phyloP scores from a whole-genome alignment of 2,329 filamentous ascomycete species.

The Colletotrichum orbiculare region DNA sequence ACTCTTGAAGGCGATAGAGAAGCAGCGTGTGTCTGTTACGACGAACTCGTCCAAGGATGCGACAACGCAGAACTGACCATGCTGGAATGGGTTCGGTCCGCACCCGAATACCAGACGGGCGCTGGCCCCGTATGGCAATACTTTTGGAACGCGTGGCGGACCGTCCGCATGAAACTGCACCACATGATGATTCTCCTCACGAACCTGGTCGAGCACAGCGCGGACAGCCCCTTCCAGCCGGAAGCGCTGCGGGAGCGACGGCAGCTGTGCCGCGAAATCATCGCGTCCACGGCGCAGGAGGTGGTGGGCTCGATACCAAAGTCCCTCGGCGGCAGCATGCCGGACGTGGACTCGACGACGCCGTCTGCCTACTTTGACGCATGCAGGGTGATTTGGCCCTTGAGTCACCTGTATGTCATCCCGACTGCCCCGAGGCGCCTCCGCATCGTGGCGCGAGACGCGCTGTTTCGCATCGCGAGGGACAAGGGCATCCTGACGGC shows the following conservation, averaged over 20 bases:
- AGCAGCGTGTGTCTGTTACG: constrained; percentile 20
- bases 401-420: constrained; percentile 46
- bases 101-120: constrained; percentile 41
- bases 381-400: constrained; percentile 52
- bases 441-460: constrained; percentile 41
- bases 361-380: constrained; percentile 50
- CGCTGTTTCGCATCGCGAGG: constrained; percentile 47
- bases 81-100: constrained; percentile 41
- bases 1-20: not conserved
- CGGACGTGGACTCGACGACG: constrained; percentile 41
- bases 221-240: constrained; percentile 39
- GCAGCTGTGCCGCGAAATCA: constrained; percentile 41
- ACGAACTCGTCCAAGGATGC: constrained; percentile 37
- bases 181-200: constrained; percentile 46
- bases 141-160: constrained; percentile 47
- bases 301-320: constrained; percentile 44
- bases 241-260: constrained; percentile 44
- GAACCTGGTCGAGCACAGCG: constrained; percentile 50
- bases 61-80: constrained; percentile 45
- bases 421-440: constrained; percentile 44
- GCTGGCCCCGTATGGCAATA: constrained; percentile 38
- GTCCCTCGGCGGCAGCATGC: constrained; percentile 41
- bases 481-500: constrained; percentile 52
- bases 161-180: constrained; percentile 49
- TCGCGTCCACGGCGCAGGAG: constrained; percentile 43